Conservation (phyloP, 2,329 filamentous ascomycete genomes). For the Colletotrichum sp. region DNA sequence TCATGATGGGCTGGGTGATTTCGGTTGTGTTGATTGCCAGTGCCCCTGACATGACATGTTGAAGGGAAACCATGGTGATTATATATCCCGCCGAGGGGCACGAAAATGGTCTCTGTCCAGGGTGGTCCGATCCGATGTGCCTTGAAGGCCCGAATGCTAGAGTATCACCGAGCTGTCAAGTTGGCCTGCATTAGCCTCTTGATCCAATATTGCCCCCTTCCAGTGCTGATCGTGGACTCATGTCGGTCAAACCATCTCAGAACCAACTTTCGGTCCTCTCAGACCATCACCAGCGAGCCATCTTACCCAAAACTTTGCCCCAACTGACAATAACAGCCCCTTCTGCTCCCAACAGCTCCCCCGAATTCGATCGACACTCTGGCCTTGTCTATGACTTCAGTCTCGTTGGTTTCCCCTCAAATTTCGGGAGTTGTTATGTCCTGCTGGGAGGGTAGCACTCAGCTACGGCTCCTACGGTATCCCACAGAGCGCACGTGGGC, state of each 20-base stretch:
- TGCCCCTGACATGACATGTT: slow-evolving; percentile 8
- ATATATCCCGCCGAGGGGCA: background rate
- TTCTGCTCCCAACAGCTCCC: background rate
- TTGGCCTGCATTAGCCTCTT: slow-evolving; percentile 8
- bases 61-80: slow-evolving; percentile 16
- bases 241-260: background rate
- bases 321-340: background rate
- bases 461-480: background rate
- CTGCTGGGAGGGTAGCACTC: background rate
- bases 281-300: background rate
- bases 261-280: background rate
- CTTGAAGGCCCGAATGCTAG: slow-evolving; percentile 18
- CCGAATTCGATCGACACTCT: background rate
- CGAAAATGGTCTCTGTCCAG: background rate
- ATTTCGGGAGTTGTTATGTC: background rate
- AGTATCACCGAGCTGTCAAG: slow-evolving; percentile 19
- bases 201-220: background rate
- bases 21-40: slow-evolving; percentile 17
- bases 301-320: background rate
- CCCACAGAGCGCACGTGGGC: background rate
- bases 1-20: slow-evolving; percentile 48
- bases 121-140: slow-evolving; percentile 2
- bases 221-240: background rate
- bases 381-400: background rate
- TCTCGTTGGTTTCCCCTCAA: background rate